Evolutionary conservation across 2,329 filamentous ascomycete genomes (phyloP), one percentile per base, ranked within the genome.

Genomic region (Alternaria angustiovoidea): DNA sequence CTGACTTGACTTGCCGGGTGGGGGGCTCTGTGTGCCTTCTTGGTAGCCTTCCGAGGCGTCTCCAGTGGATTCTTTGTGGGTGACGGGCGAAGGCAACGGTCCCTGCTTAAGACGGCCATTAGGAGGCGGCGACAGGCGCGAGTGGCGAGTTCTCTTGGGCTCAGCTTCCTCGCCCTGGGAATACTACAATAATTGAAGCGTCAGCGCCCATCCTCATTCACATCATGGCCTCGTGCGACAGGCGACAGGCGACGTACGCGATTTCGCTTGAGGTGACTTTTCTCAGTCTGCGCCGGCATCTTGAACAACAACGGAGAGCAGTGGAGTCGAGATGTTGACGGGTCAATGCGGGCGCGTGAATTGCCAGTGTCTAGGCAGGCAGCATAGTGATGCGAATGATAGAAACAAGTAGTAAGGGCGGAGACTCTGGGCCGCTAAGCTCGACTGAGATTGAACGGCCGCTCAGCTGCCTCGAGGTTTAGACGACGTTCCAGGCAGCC

Each of bases 221-320:
- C 42, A 41, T 28, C 22, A 7, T 12, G 30, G 57, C 20, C 24
- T 34, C 12, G 42, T 26, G 28, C 28, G 28, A 30, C 28, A 2
- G 9, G 28, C 28, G 28, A 42, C 51, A 24, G 34, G 51, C 26
- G 64, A 83, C 87, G 76, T 84, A 95, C 92, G 79, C 90, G 87
- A 70, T 83, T 87, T 76, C 93, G 89, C 84, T 96, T 96, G 82
- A 95, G 88, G 81, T 91, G 90, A 83, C 90, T 93, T 83, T 92
- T 92, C 81, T 95, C 91, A 67, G 68, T 66, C 47, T 80, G 78
- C 79, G 88, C 84, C 79, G 87, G 81, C 87, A 88, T 88, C 57
- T 42, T 63, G 62, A 4, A 55, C 58, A 26, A 48, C 38, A 54
- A 56, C 28, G 26, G 61, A 32, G 20, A 43, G 43, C 59, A 43